Evolutionary conservation across 257 asterid genomes (phyloP).

Genomic region (Solanum microdontum): DNA sequence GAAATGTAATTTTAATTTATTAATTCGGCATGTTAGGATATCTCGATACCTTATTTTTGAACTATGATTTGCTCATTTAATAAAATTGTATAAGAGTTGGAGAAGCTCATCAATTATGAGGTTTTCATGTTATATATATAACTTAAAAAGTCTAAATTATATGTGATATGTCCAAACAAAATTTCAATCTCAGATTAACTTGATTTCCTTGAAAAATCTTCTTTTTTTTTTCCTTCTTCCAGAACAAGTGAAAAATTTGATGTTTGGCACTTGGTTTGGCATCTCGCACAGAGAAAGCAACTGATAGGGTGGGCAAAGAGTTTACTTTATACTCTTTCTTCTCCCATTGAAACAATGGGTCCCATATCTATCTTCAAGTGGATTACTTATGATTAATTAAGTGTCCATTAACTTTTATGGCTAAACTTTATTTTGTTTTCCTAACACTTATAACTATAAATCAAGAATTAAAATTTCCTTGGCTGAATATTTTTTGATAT

Average conservation of each 20-base stretch:
- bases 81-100: background rate
- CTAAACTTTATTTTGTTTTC: background rate
- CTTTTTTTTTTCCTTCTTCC: background rate
- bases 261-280: background rate
- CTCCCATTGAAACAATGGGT: background rate
- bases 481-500: background rate
- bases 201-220: background rate
- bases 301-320: background rate
- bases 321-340: background rate
- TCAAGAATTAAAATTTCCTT: background rate
- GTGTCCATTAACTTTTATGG: background rate
- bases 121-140: background rate
- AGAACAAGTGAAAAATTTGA: background rate
- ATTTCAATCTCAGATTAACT: too few species aligned
- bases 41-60: background rate
- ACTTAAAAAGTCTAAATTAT: too few species aligned
- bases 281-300: background rate
- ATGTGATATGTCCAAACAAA: background rate
- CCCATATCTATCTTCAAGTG: background rate
- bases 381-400: background rate
- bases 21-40: background rate
- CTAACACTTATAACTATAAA: background rate
- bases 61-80: too few species aligned
- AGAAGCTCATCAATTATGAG: too few species aligned
- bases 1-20: too few species aligned